Evolutionary conservation across 2,329 filamentous ascomycete genomes (phyloP).

Genomic region (Colletotrichum chrysophilum): DNA sequence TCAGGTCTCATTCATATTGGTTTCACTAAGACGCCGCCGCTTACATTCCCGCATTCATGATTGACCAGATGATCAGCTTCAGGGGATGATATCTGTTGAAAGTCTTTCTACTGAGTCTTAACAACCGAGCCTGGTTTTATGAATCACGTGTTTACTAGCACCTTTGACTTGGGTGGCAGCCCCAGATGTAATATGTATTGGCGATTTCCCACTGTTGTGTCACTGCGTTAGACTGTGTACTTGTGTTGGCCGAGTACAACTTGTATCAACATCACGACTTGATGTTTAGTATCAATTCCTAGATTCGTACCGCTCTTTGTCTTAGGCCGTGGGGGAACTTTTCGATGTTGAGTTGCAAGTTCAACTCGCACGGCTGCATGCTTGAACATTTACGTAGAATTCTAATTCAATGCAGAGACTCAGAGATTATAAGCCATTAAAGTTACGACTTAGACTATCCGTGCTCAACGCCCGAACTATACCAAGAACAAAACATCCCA

Average conservation of each 20-base stretch:
- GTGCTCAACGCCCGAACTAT: not conserved
- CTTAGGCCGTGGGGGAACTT: not conserved
- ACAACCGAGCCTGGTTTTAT: not conserved
- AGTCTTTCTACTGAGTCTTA: not conserved
- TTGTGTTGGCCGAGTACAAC: not conserved
- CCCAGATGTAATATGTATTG: not conserved
- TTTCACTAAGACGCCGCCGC: not conserved
- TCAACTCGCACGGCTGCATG: not conserved
- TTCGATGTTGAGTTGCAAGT: too few species aligned
- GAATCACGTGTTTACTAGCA: not conserved
- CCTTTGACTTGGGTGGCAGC: not conserved
- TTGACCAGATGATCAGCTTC: not conserved
- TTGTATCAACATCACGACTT: not conserved
- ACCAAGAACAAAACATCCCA: not conserved
- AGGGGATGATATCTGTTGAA: not conserved
- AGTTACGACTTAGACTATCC: not conserved
- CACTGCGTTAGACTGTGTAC: not conserved
- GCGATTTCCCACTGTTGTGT: not conserved
- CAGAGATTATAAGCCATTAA: not conserved
- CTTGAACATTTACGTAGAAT: not conserved
- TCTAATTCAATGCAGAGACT: not conserved
- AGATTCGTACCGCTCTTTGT: not conserved
- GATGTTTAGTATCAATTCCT: not conserved
- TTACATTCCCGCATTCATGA: not conserved
- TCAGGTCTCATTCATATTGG: not conserved